Percentiles rank a stretch among this genome's conserved stretches.
phyloP scores from a whole-genome alignment of 1,284 basidiomycete species.

The Melampsora americana region DNA sequence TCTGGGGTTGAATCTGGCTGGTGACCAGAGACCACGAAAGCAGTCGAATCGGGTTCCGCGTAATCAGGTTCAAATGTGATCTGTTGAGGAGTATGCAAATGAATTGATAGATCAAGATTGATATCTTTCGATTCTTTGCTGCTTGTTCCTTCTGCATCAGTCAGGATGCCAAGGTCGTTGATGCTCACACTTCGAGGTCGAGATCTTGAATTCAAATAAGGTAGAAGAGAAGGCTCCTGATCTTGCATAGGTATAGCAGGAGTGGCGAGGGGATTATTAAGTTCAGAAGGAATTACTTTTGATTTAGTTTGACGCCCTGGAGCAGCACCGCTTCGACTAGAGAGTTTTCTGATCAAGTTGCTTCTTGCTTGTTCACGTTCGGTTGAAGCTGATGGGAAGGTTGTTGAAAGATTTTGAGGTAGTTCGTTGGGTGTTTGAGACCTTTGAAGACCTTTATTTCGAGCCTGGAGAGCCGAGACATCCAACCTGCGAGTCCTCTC shows the following conservation, averaged over 20 bases:
- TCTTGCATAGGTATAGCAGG: not conserved
- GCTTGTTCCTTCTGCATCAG: not conserved
- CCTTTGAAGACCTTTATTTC: not conserved
- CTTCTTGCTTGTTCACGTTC: conserved; percentile 34
- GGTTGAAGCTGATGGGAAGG: not conserved
- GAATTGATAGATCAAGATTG: not conserved
- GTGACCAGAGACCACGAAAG: not conserved
- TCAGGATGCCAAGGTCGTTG: not conserved
- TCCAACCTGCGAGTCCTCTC: conserved; percentile 13
- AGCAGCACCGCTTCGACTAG: conserved; percentile 16
- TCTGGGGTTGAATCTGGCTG: not conserved
- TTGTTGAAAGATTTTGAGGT: not conserved
- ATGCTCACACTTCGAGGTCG: not conserved
- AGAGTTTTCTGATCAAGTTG: conserved; percentile 37
- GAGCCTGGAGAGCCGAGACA: not conserved
- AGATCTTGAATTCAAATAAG: not conserved
- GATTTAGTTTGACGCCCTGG: not conserved
- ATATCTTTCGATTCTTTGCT: no score
- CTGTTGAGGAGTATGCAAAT: not conserved
- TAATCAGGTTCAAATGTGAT: not conserved
- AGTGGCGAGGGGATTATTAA: not conserved
- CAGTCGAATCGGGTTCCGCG: not conserved
- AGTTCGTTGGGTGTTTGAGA: not conserved
- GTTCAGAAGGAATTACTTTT: not conserved
- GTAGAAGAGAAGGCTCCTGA: not conserved